Evolutionary conservation across 495 filamentous ascomycete species (phyloP).

Genomic region (Aspergillus cristatus): DNA sequence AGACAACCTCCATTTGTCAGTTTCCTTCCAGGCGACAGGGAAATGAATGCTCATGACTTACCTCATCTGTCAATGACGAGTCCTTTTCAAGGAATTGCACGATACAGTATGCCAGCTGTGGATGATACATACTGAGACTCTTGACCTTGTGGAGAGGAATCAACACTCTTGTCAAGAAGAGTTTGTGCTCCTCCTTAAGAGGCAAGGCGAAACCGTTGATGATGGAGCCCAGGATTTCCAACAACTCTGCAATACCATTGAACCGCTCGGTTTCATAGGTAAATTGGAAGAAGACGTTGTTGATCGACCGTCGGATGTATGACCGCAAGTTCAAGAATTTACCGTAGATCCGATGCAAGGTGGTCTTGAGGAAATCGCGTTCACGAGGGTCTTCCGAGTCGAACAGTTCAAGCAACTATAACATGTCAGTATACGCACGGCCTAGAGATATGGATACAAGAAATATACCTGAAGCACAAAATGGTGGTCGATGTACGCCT

Average conservation of each 20-base stretch:
- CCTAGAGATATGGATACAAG: background rate
- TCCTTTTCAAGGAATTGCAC: constrained; percentile 99
- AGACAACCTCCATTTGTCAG: constrained; percentile 59
- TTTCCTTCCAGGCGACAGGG: constrained; percentile 1
- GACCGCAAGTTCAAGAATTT: constrained; percentile 98
- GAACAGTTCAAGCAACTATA: constrained; percentile 85
- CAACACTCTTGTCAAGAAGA: constrained; percentile 89
- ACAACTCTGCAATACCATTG: constrained; percentile 93
- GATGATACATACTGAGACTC: constrained; percentile 99
- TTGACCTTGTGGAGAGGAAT: constrained; percentile 97
- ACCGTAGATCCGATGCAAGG: constrained; percentile 94
- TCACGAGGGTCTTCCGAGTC: constrained; percentile 98
- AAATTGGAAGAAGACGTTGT: constrained; percentile 99
- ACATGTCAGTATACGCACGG: constrained; percentile 4
- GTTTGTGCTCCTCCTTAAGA: constrained; percentile 97
- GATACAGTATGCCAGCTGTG: constrained; percentile 96
- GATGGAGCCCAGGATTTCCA: constrained; percentile 96
- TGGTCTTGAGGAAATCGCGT: constrained; percentile 97
- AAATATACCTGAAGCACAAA: constrained; percentile 78
- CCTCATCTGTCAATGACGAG: constrained; percentile 92
- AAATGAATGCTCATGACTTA: constrained; percentile 24
- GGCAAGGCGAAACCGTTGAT: constrained; percentile 98
- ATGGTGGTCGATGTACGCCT: constrained; percentile 94
- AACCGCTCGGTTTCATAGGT: constrained; percentile 97
- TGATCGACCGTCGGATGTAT: constrained; percentile 96